Evolutionary conservation across 2,329 filamentous ascomycete genomes (phyloP), one percentile per base, ranked within the genome.

Genomic region (Laburnicola sp.): DNA sequence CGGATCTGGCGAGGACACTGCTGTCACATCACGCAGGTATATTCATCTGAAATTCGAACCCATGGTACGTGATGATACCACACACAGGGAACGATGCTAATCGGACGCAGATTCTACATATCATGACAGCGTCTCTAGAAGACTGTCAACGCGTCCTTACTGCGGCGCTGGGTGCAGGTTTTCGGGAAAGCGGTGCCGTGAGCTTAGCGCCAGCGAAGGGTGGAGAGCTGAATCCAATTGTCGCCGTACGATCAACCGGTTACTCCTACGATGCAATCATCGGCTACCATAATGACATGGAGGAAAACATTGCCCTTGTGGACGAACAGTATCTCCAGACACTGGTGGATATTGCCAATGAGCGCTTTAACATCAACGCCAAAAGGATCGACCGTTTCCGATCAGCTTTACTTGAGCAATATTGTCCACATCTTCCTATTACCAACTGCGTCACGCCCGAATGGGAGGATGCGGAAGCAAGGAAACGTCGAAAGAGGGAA

Each of bases 11-110:
- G 39, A 54, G 2, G 43, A 10, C 32, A 37, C 27, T n/a, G 46
- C 59, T 38, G 48, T 42, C 26, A 43, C 53, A 21, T 38, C 80
- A 16, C 62, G 67, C 55, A 73, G 78, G 49, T 77, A 79, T 55
- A 78, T 96, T 44, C 90, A 93, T 72, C 89, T 96, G 75, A 94
- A 96, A 73, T 97, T 95, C 67, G 92, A 97, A 71, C 91, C 92
- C 3, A 91, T 97, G 91, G 92, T 96, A 80, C 69, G 85, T 35
- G 3, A 28, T 39, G 37, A 23, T 21, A 34, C 50, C 48, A 46
- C 38, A 25, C 6, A 26, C 6, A 21, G 26, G 5, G 11, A n/a
- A 34, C 16, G 10, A 7, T 49, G 42, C 70, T 66, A 53, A 75
- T 40, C 23, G 11, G 23, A 28, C 7, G 21, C 56, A 96, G 92